Base-by-base conservation (phyloP, 257 asterid genomes). In the Lycium barbarum region DNA sequence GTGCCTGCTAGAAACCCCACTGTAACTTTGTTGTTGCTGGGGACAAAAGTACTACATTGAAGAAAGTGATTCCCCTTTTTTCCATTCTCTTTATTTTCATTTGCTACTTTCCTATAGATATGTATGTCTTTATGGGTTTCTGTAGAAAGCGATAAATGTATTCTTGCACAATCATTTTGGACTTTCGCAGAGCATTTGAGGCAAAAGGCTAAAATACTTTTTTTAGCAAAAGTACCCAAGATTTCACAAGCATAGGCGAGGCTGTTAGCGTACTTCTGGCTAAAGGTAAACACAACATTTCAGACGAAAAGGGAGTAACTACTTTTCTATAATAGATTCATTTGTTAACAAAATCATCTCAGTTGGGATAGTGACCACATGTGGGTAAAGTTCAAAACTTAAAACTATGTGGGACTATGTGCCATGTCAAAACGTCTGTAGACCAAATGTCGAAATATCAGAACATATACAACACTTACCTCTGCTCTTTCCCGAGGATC, bases 401-500 rank as follows among this genome's bases (percentile, higher is more conserved):
- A 72, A 71, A 72, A n/a, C 59, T 73, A 73, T 47, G 40, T 6
- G 3, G 57, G 80, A 36, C n/a, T 45, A 43, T 1, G 9, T 72
- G 80, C 8, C 6, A 63, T 63, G 70, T 63, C 18, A 0, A 4
- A 65, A 65, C 59, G 81, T 73, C 43, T 20, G 3, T 5, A 4
- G 81, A 74, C 61, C 13, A 74, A 47, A 47, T 22, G 40, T 72
- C 3, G 59, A 73, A 43, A 40, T 45, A 18, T 35, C 26, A 22
- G 26, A 62, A 78, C 17, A 18, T 53, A 47, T 38, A 82, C 49
- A 13, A 14, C 17, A 66, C 87, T 78, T 89, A 93, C 99, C 98
- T 96, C 98, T 45, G 98, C 98, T 91, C 91, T 90, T 86, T 96
- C 99, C 82, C 94, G 84, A 10, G 91, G 97, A 91, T 96, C 99